Evolutionary conservation across 495 filamentous ascomycete species (phyloP).

Genomic region (Cladorrhinum samala): DNA sequence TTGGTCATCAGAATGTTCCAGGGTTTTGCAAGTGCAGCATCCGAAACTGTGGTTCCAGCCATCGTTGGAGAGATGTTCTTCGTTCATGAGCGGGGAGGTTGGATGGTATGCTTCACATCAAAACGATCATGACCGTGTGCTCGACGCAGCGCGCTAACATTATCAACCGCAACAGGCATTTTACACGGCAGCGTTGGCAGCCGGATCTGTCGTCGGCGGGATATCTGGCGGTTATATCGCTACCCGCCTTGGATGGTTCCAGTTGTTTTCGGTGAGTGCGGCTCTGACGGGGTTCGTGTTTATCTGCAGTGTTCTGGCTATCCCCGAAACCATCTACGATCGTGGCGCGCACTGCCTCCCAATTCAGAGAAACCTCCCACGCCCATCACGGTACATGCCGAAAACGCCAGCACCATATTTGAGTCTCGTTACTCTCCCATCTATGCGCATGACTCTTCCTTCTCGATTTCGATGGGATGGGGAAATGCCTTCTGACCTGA

Average conservation of each 20-base stretch:
- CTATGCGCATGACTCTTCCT: slow-evolving; percentile 23
- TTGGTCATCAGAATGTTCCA: slow-evolving; percentile 44
- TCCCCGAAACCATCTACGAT: slow-evolving; percentile 52
- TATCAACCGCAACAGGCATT: slow-evolving; percentile 34
- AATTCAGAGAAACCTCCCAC: slow-evolving; percentile 13
- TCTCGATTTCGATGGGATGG: slow-evolving; percentile 14
- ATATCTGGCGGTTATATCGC: slow-evolving; percentile 47
- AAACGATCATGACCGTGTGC: too few relatives aligned
- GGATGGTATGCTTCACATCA: slow-evolving; percentile 32
- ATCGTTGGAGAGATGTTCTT: slow-evolving; percentile 51
- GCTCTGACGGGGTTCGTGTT: slow-evolving; percentile 28
- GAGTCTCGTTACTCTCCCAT: slow-evolving; percentile 20
- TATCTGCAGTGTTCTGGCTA: slow-evolving; percentile 38
- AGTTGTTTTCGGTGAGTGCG: slow-evolving; percentile 40
- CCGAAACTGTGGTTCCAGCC: slow-evolving; percentile 48
- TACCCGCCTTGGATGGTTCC: slow-evolving; percentile 34
- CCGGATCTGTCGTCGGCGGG: slow-evolving; percentile 44
- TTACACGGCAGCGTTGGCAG: slow-evolving; percentile 46
- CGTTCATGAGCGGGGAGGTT: slow-evolving; percentile 41
- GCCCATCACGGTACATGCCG: slow-evolving; percentile 11
- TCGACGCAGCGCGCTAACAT: neutral
- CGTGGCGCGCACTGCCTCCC: slow-evolving; percentile 14
- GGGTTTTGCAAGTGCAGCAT: slow-evolving; percentile 49
- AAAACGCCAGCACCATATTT: slow-evolving; percentile 13
- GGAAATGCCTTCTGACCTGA: slow-evolving; percentile 4